Conservation (phyloP, 768 basidiomycete genomes). For the Lepiota brunneoincarnata region DNA sequence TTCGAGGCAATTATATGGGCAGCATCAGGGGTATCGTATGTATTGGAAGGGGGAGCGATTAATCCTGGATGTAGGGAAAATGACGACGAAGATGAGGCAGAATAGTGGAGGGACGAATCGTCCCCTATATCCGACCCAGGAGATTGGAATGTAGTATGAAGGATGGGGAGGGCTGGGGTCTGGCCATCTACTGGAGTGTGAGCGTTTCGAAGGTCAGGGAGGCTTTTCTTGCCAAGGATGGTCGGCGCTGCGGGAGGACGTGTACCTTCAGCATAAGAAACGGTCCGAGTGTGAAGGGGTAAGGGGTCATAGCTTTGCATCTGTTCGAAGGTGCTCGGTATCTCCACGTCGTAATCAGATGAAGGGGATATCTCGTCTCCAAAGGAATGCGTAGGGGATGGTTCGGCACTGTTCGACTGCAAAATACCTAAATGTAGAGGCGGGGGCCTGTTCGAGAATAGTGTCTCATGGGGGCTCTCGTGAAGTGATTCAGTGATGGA, state of each 20-base stretch:
- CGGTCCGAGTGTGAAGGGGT: constrained; percentile 52
- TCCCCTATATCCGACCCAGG: neutral
- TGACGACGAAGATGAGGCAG: constrained; percentile 35
- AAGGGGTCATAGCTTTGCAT: constrained; percentile 17
- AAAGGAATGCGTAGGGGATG: constrained; percentile 48
- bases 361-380: constrained; percentile 29
- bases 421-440: constrained; percentile 47
- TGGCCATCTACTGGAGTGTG: constrained; percentile 9
- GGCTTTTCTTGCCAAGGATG: constrained; percentile 64
- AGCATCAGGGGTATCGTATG: constrained; percentile 40
- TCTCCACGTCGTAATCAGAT: constrained; percentile 9
- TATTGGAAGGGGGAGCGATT: constrained; percentile 6
- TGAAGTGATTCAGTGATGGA: constrained; percentile 40
- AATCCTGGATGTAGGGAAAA: constrained; percentile 22
- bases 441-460: constrained; percentile 34
- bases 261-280: constrained; percentile 25
- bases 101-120: constrained; percentile 29
- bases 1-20: constrained; percentile 10
- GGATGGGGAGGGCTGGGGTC: constrained; percentile 2
- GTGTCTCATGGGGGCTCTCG: constrained; percentile 17
- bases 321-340: constrained; percentile 5
- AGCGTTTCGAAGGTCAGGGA: constrained; percentile 69
- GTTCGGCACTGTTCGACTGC: constrained; percentile 34
- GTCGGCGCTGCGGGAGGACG: neutral
- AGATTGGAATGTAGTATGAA: neutral